Evolutionary conservation across 306 rosid species (phyloP), one percentile per base, ranked within the genome.

Genomic region (Cucurbita ficifolia): DNA sequence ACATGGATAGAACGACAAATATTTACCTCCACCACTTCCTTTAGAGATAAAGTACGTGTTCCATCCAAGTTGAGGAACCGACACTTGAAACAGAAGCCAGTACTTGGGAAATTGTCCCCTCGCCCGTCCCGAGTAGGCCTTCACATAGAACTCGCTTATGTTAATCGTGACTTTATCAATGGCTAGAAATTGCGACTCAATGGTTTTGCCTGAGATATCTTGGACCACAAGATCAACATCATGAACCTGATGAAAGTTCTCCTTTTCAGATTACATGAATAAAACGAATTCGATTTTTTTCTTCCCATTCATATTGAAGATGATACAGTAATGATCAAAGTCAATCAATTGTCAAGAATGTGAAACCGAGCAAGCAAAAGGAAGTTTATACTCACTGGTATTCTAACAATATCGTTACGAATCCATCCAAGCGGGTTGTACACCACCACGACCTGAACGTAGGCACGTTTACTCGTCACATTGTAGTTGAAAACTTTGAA

Each of bases 361-460:
- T 64, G 51, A 64, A 64, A 18, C 52, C 36, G 10, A 5, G 51
- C 51, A n/a, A 40, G 51, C 35, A 64, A 11, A 64, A 64, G 71
- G 7, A 18, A 39, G 49, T 8, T 43, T 72, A 63, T 42, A 81
- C 98, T 86, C 77, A 90, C 98, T 7, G 97, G 97, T 81, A 93
- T 87, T 80, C 80, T 84, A 75, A 90, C 75, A 19, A 86, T 61
- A 75, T 93, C 98, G 1, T 86, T 88, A 29, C 96, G 94, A 36
- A 48, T 84, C 98, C 98, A 93, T 72, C 98, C 98, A 74, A 93
- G 96, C 39, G 96, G 84, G 73, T 93, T 93, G 85, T 93, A 93
- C 21, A 83, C 92, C 74, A 93, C 94, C 35, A 88, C 74, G 71
- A 93, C 96, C 98, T 93, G 84, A 42, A 38, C 4, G 12, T 39